Evolutionary conservation across 352 stramenopile genomes (phyloP), one percentile per base, ranked within the genome.

Genomic region (Phytopythium helicoides): DNA sequence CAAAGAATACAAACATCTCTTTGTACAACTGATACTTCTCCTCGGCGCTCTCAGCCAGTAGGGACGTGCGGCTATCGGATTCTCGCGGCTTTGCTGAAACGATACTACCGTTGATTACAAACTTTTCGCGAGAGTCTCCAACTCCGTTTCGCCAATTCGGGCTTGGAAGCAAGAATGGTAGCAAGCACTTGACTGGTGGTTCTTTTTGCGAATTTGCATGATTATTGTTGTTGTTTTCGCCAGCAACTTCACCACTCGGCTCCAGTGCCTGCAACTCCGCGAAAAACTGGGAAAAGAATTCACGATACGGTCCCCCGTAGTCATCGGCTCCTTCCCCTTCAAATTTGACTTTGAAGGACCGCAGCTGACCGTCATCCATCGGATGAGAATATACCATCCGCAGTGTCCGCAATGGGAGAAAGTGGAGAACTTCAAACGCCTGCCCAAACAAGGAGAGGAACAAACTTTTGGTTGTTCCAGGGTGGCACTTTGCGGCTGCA

Each of bases 341-440:
- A 47, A 98, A 98, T 57, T 97, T 96, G 16, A 98, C 89, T 47
- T 97, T 97, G 71, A 98, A 98, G 21, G 66, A 87, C 15, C 89
- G 73, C n/a, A 87, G 52, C 48, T 97, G 89, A 0, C 86, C 86
- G 47, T 97, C 89, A 61, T 97, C 89, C 89, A 97, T 97, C 6
- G 88, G 89, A 47, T 97, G 89, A 1, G 82, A 93, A 56, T 97
- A 97, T 3, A 88, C 81, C 74, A 97, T 97, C 0, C 89, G 86
- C 39, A 95, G 53, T 4, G 67, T 77, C 14, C 71, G 65, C 0
- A 91, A 48, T 7, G 83, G 76, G 21, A 96, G 33, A 48, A 95
- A 96, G 47, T 96, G 86, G 1, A 97, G 64, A 51, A 87, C 79
- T 42, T 94, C 80, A 45, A 95, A 95, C 6, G 85, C 59, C 48